A percentile compares a stretch with the other conserved stretches of the same genome.
Conservation (phyloP, 2,329 filamentous ascomycete species). For the Ceratocystiopsis minuta region DNA sequence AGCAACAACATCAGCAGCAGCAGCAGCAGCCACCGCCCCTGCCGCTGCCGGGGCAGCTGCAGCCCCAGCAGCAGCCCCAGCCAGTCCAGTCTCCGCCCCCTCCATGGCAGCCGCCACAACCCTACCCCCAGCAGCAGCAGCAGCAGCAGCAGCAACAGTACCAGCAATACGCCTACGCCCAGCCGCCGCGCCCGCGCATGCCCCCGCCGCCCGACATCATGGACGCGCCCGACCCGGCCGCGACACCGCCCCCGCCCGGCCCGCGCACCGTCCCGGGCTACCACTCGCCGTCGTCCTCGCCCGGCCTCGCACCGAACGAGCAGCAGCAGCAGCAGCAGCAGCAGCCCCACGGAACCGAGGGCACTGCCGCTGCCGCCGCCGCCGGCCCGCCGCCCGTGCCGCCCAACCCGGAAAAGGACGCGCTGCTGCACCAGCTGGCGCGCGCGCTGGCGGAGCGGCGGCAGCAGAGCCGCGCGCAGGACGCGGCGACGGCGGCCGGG, state of each 20-base stretch:
- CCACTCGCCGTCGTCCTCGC: neutral
- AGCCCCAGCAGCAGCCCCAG: conserved; percentile 7
- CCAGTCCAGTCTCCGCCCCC: neutral
- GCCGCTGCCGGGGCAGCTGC: neutral
- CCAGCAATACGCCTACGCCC: conserved; percentile 8
- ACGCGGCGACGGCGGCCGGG: conserved; percentile 54
- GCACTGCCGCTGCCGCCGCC: neutral
- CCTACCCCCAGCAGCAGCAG: conserved; percentile 14
- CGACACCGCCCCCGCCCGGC: neutral
- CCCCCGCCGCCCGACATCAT: conserved; percentile 35
- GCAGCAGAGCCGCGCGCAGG: conserved; percentile 50
- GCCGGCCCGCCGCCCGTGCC: conserved; percentile 65
- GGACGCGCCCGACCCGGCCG: conserved; percentile 27
- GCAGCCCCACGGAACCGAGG: too few species aligned
- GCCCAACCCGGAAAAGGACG: conserved; percentile 89
- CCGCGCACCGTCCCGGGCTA: too few species aligned
- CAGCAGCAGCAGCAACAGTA: conserved; percentile 12
- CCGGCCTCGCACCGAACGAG: too few species aligned
- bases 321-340: too few species aligned
- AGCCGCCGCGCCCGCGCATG: conserved; percentile 17
- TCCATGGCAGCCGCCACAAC: conserved; percentile 2
- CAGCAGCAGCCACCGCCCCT: conserved; percentile 11
- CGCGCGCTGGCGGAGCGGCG: conserved; percentile 51
- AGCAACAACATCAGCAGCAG: conserved; percentile 5
- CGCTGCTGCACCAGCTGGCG: conserved; percentile 60